Conservation (phyloP, 1,284 basidiomycete species). For the Mycena sp. region DNA sequence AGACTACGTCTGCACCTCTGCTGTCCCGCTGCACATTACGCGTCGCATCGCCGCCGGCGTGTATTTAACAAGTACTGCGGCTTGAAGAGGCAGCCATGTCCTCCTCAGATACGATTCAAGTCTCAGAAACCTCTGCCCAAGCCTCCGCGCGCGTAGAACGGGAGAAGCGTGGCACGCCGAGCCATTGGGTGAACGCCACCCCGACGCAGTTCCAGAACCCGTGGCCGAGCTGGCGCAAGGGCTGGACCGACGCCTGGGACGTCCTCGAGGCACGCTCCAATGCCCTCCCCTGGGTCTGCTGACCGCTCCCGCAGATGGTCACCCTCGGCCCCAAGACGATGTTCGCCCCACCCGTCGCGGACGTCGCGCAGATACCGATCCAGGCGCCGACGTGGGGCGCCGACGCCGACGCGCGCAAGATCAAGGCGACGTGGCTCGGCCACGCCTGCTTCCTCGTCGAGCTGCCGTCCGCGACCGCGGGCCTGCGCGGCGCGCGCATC, state of each 20-base stretch:
- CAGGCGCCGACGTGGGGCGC: constrained; percentile 51
- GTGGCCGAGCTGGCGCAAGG: constrained; percentile 48
- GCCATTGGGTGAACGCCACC: constrained; percentile 38
- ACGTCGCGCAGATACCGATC: constrained; percentile 32
- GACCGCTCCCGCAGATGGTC: no score
- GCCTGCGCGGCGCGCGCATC: constrained; percentile 64
- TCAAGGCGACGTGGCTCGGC: constrained; percentile 79
- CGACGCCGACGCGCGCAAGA: constrained; percentile 40
- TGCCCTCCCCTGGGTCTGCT: no score
- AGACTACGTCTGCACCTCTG: no score
- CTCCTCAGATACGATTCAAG: constrained; percentile 4
- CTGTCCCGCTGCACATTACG: no score
- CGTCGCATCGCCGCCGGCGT: no score
- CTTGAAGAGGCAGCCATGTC: no score
- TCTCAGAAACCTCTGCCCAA: constrained; percentile 24
- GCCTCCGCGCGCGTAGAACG: constrained; percentile 17
- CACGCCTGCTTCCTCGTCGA: constrained; percentile 81
- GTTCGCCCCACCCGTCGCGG: constrained; percentile 11
- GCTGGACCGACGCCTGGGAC: no score
- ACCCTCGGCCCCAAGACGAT: no score
- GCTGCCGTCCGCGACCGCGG: constrained; percentile 54
- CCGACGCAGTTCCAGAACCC: constrained; percentile 50
- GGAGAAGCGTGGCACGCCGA: constrained; percentile 19
- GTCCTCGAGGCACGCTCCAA: no score
- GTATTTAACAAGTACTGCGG: no score